Percentiles rank a stretch among this genome's conserved stretches.
These are phyloP conservation scores for Fusarium tjaetaba DNA, from an alignment of 2,329 filamentous ascomycete genomes.

Conservation along the genomic window DNA sequence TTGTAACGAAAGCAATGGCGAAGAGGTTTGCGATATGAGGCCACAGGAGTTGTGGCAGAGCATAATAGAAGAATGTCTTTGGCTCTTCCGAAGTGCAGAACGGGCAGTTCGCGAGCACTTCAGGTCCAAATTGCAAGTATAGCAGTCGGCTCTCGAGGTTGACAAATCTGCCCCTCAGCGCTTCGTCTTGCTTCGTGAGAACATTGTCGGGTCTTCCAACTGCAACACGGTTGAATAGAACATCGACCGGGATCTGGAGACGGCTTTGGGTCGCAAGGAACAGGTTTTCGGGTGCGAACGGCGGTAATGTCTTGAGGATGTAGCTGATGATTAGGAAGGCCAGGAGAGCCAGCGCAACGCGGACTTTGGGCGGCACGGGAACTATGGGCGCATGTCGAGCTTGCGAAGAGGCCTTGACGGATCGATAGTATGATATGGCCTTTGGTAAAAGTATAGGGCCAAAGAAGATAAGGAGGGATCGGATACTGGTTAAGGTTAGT, in stretches of 20 bases:
- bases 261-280: conserved; percentile 82
- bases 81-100: conserved; percentile 82
- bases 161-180: conserved; percentile 74
- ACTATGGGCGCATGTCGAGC: conserved; percentile 61
- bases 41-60: conserved; percentile 74
- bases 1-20: conserved; percentile 78
- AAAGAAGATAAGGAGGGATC: conserved; percentile 69
- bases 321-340: conserved; percentile 57
- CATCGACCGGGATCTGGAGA: conserved; percentile 84
- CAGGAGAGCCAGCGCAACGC: conserved; percentile 70
- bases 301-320: conserved; percentile 70
- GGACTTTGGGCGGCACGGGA: conserved; percentile 62
- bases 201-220: conserved; percentile 58
- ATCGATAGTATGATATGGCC: conserved; percentile 71
- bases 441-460: conserved; percentile 78
- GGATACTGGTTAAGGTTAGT: conserved; percentile 53
- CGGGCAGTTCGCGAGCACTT: conserved; percentile 76
- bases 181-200: conserved; percentile 69
- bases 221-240: conserved; percentile 81
- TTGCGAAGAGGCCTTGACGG: conserved; percentile 55
- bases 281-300: conserved; percentile 80
- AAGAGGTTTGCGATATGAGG: conserved; percentile 85
- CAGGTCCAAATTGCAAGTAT: conserved; percentile 85
- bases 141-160: conserved; percentile 78
- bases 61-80: conserved; percentile 80